Evolutionary conservation across 306 rosid species (phyloP), one percentile per base, ranked within the genome.

Genomic region (Inga oerstediana): DNA sequence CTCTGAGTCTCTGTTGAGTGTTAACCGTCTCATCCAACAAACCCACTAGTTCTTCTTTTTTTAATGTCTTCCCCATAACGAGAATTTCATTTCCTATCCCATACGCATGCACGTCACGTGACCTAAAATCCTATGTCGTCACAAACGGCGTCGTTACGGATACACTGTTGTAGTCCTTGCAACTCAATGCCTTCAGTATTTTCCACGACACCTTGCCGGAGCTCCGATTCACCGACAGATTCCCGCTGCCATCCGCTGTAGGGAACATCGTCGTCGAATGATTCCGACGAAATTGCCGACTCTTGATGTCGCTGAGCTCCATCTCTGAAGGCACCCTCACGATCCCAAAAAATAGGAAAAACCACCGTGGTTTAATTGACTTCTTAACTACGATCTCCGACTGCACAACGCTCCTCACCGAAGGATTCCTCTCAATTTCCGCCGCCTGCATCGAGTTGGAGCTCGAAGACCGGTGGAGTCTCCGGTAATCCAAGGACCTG

Each of bases 221-320:
- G 86, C 79, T 82, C 58, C 92, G 92, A 64, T 82, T 86, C 54
- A 78, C 80, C 2, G 64, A 74, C 5, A 39, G 30, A 74, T 86
- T 89, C 15, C 85, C 85, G 6, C 67, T 41, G 10, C 76, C 0
- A 6, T 83, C 90, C 8, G 69, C 4, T 0, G 83, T 44, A 8
- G 91, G 89, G 7, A 91, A 84, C 64, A 83, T 75, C 5, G 84
- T 73, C 7, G 81, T 82, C 1, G 89, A 84, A 0, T 87, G 69
- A 45, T 74, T 91, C 84, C 92, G 89, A 8, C 98, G 92, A 56
- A 90, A 86, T 58, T 92, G 97, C 62, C 98, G 81, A 75, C 85
- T 92, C 78, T 91, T 94, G 7, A 94, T 94, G 52, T 94, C 98
- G 46, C 79, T 87, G 49, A 94, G 97, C 10, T 91, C 98, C 98